A percentile compares a stretch with the other conserved stretches of the same genome.
Evolutionary conservation across 257 asterid species (phyloP).

Genomic region (Gentiana dahurica): DNA sequence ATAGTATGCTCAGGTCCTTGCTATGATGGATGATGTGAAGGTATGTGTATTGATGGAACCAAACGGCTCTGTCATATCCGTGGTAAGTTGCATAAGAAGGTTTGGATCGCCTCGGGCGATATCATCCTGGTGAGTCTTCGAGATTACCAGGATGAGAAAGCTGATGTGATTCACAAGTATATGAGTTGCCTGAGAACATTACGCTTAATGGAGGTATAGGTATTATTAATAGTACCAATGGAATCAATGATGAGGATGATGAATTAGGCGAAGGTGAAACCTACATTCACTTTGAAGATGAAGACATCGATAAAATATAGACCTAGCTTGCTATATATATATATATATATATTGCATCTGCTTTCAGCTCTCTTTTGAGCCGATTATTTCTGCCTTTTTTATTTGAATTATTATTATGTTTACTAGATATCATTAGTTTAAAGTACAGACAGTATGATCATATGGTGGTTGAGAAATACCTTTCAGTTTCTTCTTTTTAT

Average conservation of each 20-base stretch:
- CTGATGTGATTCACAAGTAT: constrained; percentile 85
- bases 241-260: constrained; percentile 65
- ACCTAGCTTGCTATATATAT: not conserved
- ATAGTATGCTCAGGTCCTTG: constrained; percentile 84
- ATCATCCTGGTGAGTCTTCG: constrained; percentile 94
- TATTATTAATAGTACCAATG: constrained; percentile 8
- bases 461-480: no score
- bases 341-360: no score
- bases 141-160: constrained; percentile 94
- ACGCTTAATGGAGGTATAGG: constrained; percentile 75
- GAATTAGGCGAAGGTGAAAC: constrained; percentile 26
- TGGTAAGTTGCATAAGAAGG: constrained; percentile 96
- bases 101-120: constrained; percentile 97
- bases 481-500: no score
- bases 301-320: constrained; percentile 81
- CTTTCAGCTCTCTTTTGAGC: no score
- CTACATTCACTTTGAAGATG: constrained; percentile 79
- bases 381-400: no score
- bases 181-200: constrained; percentile 81
- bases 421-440: no score
- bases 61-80: constrained; percentile 91
- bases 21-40: constrained; percentile 95
- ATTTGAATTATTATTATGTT: no score
- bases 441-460: no score
- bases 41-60: constrained; percentile 71